These are phyloP conservation scores for Magnaporthales sp. DNA, from an alignment of 2,329 filamentous ascomycete genomes.

Conservation along the genomic window DNA sequence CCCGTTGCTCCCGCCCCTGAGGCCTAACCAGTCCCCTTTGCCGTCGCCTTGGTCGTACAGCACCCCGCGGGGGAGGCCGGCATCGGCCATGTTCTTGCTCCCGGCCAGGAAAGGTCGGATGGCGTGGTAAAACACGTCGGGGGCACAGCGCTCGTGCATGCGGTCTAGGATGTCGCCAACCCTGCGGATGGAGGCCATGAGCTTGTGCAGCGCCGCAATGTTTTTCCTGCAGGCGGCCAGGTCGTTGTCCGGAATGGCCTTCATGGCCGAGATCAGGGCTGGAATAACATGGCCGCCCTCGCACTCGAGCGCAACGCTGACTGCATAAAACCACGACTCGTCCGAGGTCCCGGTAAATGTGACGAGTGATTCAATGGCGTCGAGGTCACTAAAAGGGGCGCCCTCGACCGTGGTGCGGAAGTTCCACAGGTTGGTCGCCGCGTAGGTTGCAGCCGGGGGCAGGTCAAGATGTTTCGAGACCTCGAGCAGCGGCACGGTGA, in stretches of 20 bases:
- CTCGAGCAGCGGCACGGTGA: constrained; percentile 68
- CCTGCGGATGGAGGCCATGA: constrained; percentile 60
- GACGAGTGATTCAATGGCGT: constrained; percentile 61
- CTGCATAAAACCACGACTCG: constrained; percentile 88
- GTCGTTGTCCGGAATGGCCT: constrained; percentile 55
- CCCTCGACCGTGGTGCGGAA: constrained; percentile 40
- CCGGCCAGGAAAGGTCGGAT: constrained; percentile 86
- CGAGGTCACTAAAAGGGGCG: constrained; percentile 44
- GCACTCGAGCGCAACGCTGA: constrained; percentile 86
- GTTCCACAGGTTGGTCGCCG: constrained; percentile 84
- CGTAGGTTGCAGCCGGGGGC: constrained; percentile 85
- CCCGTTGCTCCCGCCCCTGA: constrained; percentile 86
- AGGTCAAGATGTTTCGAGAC: constrained; percentile 69
- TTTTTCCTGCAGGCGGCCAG: constrained; percentile 43
- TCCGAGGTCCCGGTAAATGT: constrained; percentile 85
- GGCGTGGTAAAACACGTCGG: constrained; percentile 78
- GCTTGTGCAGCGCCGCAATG: constrained; percentile 45
- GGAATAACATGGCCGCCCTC: constrained; percentile 67
- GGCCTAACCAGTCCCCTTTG: constrained; percentile 60
- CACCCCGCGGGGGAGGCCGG: constrained; percentile 74
- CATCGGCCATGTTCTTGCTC: constrained; percentile 83
- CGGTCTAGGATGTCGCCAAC: constrained; percentile 61
- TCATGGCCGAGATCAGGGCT: constrained; percentile 67
- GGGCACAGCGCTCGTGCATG: constrained; percentile 87
- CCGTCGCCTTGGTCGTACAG: constrained; percentile 72